Percentiles rank a stretch among this genome's conserved stretches.
phyloP scores from a whole-genome alignment of 2,329 filamentous ascomycete species.

The Parasarocladium wereldwijsianum region DNA sequence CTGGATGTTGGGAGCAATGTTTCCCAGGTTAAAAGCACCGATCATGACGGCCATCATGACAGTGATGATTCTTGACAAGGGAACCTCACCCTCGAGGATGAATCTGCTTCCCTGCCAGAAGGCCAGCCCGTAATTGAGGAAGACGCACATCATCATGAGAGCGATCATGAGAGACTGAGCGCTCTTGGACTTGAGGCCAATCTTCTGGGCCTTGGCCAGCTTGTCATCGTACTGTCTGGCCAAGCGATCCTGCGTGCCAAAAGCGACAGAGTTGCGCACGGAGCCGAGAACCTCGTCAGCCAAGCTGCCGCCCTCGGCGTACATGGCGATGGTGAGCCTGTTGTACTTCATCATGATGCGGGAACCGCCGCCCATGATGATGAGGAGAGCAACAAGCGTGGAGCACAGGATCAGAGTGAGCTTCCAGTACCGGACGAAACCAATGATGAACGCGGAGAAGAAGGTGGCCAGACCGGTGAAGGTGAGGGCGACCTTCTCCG shows the following conservation, averaged over 20 bases:
- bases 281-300: slow-evolving; percentile 93
- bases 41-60: slow-evolving; percentile 88
- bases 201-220: slow-evolving; percentile 56
- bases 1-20: slow-evolving; percentile 72
- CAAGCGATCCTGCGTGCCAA: slow-evolving; percentile 86
- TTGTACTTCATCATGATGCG: slow-evolving; percentile 67
- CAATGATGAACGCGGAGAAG: slow-evolving; percentile 76
- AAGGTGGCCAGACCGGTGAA: slow-evolving; percentile 69
- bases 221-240: slow-evolving; percentile 72
- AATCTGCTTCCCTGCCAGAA: slow-evolving; percentile 81
- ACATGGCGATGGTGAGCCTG: slow-evolving; percentile 62
- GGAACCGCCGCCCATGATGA: slow-evolving; percentile 62
- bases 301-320: slow-evolving; percentile 72
- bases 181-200: slow-evolving; percentile 62
- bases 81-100: slow-evolving; percentile 49
- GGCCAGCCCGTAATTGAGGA: slow-evolving; percentile 72
- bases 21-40: slow-evolving; percentile 80
- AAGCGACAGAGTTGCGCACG: slow-evolving; percentile 81
- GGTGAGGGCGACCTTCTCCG: slow-evolving; percentile 72
- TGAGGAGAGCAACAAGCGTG: slow-evolving; percentile 64
- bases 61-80: slow-evolving; percentile 60
- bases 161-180: slow-evolving; percentile 67
- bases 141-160: slow-evolving; percentile 69
- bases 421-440: slow-evolving; percentile 86
- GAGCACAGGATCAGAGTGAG: slow-evolving; percentile 76